Base-by-base conservation (phyloP, 139 green algal genomes). In the Tetraselmis striata region DNA sequence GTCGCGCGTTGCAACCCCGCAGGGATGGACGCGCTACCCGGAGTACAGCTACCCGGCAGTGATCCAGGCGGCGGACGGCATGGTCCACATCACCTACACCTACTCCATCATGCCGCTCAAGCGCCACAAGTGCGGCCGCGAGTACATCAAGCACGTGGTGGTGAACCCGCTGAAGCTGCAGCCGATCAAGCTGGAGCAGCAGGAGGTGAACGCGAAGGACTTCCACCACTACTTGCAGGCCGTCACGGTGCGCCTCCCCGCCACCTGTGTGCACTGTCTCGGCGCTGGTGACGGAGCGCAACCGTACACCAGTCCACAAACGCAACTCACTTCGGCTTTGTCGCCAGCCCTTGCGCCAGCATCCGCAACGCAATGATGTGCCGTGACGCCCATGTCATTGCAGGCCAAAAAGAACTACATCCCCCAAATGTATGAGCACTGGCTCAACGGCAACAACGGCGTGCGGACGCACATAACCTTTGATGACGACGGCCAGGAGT, bases 1-100 rank as follows among this genome's bases (percentile, higher is more conserved):
- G n/a, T n/a, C n/a, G n/a, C n/a, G n/a, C n/a, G n/a, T n/a, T n/a
- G n/a, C n/a, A n/a, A n/a, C n/a, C n/a, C 24, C 28, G 58, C 78
- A 59, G 29, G 11, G 22, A 18, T 67, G 45, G 74, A 31, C 26
- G 23, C 25, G 25, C 2, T 77, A 77, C 74, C 74, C 74, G 26
- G 81, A 81, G n/a, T 84, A 75, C 76, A 59, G 23, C 75, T 84
- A 84, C 76, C 81, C 81, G 1, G 77, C 81, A 5, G 32, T 84
- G 25, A 84, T 84, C 18, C 76, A 84, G 76, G 29, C 76, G 26
- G 11, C 1, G 28, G 76, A 84, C 31, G 74, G 45, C 0, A n/a
- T 76, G 25, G 32, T 84, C 1, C 81, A 84, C 81, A 76, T 84
- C 76, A 59, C 29, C 5, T 84, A 84, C 76, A 84, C 81, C 28